Evolutionary conservation across 371 early-diverging fungal species (phyloP).

Genomic region (Dinochytrium kinnereticum): DNA sequence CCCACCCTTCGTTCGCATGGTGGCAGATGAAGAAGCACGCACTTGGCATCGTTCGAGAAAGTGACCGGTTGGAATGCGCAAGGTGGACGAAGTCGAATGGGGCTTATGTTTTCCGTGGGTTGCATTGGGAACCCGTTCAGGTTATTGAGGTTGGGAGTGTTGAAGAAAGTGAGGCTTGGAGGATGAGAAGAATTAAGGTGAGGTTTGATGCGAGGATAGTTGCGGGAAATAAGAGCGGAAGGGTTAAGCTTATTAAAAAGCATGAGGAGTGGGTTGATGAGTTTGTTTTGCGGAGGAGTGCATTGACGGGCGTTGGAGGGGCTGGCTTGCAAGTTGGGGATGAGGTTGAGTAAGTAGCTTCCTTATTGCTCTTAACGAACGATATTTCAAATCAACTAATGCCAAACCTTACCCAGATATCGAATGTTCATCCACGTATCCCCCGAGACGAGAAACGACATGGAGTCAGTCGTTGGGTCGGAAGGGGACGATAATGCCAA

Average conservation of each 20-base stretch:
- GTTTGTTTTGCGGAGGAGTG: constrained; percentile 14
- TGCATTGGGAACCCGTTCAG: constrained; percentile 27
- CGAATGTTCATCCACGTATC: neutral
- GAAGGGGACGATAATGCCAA: neutral
- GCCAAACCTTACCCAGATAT: no score
- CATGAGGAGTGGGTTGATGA: constrained; percentile 31
- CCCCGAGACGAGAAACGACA: neutral
- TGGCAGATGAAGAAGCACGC: neutral
- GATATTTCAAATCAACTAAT: no score
- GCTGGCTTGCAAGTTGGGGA: constrained; percentile 17
- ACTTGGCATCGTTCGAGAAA: neutral
- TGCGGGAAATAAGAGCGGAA: constrained; percentile 3
- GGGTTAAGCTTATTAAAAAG: neutral
- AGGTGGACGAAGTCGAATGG: constrained; percentile 20
- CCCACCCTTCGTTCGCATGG: no score
- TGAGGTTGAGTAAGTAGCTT: constrained; percentile 20
- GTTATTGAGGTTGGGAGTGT: constrained; percentile 17
- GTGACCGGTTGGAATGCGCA: constrained; percentile 25
- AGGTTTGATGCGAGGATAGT: constrained; percentile 15
- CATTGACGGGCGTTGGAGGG: neutral
- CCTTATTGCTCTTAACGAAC: no score
- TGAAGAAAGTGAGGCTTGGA: neutral
- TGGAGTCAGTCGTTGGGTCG: neutral
- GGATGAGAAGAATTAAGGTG: constrained; percentile 9
- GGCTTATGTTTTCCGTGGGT: constrained; percentile 6